These are phyloP conservation scores for Elymus sibiricus DNA, from an alignment of 176 grass and related monocot genomes.

Conservation along the genomic window DNA sequence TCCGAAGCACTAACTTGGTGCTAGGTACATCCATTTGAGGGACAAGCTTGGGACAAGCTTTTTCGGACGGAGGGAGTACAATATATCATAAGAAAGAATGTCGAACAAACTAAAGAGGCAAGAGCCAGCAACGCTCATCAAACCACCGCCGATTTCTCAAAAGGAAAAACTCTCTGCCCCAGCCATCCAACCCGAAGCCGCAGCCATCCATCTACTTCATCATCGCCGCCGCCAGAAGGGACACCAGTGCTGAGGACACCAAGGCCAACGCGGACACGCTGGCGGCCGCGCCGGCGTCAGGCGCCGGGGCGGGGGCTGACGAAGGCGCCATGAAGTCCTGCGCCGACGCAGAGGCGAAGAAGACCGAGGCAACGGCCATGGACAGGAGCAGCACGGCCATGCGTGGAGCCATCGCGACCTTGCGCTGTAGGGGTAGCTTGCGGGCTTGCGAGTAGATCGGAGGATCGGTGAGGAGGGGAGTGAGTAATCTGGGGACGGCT, in stretches of 20 bases:
- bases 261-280: neutral
- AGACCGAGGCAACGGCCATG: neutral
- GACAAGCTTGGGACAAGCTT: no score
- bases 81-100: conserved; percentile 21
- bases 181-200: neutral
- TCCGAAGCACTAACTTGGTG: no score
- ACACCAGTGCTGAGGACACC: conserved; percentile 1
- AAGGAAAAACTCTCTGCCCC: neutral
- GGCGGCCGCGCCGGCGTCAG: neutral
- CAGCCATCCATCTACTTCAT: conserved; percentile 11
- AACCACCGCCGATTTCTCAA: neutral
- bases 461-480: no score
- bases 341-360: neutral
- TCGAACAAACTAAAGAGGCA: neutral
- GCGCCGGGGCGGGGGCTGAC: conserved; percentile 22
- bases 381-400: neutral
- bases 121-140: neutral
- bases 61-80: no score
- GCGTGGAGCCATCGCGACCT: conserved; percentile 26
- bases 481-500: no score
- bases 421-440: neutral
- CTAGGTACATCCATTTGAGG: no score
- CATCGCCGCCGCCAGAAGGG: conserved; percentile 21
- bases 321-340: conserved; percentile 28
- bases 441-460: no score